Percentiles rank a stretch among this genome's conserved stretches.
Conservation (phyloP, 2,329 filamentous ascomycete species). For the Aspergillus novoparasiticus region DNA sequence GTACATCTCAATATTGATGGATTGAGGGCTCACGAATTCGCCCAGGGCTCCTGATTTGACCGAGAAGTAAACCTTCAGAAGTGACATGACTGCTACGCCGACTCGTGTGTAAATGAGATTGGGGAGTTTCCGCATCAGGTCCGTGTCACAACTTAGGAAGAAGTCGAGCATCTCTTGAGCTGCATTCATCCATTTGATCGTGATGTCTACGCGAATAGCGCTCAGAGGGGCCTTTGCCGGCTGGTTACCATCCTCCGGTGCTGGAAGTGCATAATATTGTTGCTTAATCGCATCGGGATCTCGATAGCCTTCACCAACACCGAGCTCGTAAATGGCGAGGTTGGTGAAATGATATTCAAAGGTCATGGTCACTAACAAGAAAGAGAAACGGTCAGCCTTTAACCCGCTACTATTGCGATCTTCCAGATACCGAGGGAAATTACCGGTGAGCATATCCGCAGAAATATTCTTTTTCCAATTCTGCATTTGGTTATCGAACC, state of each 20-base stretch:
- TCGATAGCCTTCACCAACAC: conserved; percentile 39
- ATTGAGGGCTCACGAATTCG: conserved; percentile 32
- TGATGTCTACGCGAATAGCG: conserved; percentile 39
- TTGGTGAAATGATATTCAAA: conserved; percentile 30
- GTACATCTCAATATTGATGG: conserved; percentile 35
- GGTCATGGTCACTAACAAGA: conserved; percentile 15
- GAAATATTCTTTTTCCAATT: conserved; percentile 34
- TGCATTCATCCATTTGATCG: conserved; percentile 41
- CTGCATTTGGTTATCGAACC: conserved; percentile 40
- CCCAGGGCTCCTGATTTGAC: conserved; percentile 33
- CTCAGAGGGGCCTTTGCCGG: conserved; percentile 25
- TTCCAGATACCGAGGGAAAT: background rate
- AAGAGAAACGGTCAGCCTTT: background rate
- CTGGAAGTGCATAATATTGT: conserved; percentile 37
- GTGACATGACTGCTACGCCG: conserved; percentile 33
- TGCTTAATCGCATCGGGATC: conserved; percentile 37
- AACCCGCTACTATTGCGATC: background rate
- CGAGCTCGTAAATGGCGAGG: conserved; percentile 38
- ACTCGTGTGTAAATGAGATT: conserved; percentile 38
- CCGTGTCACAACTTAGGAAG: conserved; percentile 33
- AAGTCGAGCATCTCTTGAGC: conserved; percentile 37
- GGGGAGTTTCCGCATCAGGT: conserved; percentile 36
- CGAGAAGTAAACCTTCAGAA: conserved; percentile 39
- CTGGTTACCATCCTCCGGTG: conserved; percentile 21
- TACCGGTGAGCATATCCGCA: conserved; percentile 34